Percentiles rank a stretch among this genome's conserved stretches.
These are phyloP conservation scores for Fusarium oxysporum DNA, from an alignment of 2,329 filamentous ascomycete genomes.

Conservation along the genomic window DNA sequence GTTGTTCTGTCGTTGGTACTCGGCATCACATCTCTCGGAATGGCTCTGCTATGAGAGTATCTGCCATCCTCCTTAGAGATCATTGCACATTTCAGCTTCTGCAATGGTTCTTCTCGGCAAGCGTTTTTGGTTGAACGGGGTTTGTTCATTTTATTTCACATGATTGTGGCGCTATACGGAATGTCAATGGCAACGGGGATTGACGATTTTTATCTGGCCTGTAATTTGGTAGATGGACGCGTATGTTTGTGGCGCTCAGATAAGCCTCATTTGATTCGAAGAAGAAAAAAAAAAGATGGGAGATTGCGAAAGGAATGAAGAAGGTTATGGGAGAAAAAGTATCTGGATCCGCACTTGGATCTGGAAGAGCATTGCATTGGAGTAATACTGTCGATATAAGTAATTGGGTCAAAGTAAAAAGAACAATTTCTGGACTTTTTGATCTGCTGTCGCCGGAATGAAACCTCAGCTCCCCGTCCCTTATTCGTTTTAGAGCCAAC, in stretches of 20 bases:
- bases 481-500: background rate
- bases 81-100: background rate
- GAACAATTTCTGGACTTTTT: background rate
- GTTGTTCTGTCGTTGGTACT: constrained; percentile 41
- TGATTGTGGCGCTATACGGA: constrained; percentile 30
- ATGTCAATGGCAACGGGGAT: constrained; percentile 21
- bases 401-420: background rate
- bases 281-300: background rate
- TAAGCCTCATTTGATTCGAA: constrained; percentile 19
- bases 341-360: background rate
- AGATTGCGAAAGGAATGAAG: constrained; percentile 18
- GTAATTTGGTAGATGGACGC: constrained; percentile 16
- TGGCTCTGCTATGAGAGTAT: constrained; percentile 29
- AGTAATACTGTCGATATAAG: constrained; percentile 13
- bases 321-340: background rate
- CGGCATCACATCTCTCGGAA: constrained; percentile 41
- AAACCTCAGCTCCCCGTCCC: background rate
- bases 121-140: background rate
- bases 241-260: constrained; percentile 41
- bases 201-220: constrained; percentile 4
- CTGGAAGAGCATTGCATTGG: constrained; percentile 18
- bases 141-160: constrained; percentile 23
- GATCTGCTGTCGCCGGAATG: background rate
- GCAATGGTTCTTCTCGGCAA: background rate
- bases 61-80: background rate